Evolutionary conservation across 202 grass and related monocot species (phyloP).

Genomic region (Elaeis oleifera): DNA sequence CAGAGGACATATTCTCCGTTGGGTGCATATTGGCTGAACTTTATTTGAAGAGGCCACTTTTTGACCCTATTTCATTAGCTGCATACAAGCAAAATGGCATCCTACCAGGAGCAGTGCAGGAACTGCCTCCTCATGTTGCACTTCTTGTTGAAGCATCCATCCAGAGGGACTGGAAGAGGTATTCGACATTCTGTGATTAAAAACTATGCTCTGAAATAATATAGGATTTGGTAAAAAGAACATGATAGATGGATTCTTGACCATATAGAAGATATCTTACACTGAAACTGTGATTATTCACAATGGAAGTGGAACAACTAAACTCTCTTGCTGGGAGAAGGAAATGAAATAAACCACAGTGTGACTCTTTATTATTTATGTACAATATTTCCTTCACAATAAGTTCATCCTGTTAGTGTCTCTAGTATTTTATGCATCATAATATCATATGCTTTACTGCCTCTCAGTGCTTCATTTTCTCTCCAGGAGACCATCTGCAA

Average conservation of each 20-base stretch:
- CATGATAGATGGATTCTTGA: no score
- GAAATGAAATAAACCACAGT: no score
- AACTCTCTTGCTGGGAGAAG: no score
- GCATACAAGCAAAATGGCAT: constrained; percentile 78
- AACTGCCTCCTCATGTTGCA: constrained; percentile 68
- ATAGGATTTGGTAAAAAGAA: no score
- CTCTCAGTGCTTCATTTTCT: constrained; percentile 2
- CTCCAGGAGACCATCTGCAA: constrained; percentile 76
- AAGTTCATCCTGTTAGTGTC: no score
- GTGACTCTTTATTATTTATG: no score
- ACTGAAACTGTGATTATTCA: no score
- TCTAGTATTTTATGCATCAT: no score
- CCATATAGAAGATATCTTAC: no score
- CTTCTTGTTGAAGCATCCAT: constrained; percentile 85
- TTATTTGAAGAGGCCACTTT: constrained; percentile 74
- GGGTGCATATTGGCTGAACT: constrained; percentile 83
- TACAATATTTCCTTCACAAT: no score
- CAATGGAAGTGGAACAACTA: no score
- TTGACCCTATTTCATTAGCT: constrained; percentile 61
- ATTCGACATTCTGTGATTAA: constrained; percentile 9
- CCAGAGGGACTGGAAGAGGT: constrained; percentile 77
- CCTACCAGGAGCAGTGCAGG: constrained; percentile 49
- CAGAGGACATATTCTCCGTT: constrained; percentile 76
- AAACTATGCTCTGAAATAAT: background rate
- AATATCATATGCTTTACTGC: no score